phyloP scores from a whole-genome alignment of 2,329 filamentous ascomycete species.

The Pseudogymnoascus sp. region DNA sequence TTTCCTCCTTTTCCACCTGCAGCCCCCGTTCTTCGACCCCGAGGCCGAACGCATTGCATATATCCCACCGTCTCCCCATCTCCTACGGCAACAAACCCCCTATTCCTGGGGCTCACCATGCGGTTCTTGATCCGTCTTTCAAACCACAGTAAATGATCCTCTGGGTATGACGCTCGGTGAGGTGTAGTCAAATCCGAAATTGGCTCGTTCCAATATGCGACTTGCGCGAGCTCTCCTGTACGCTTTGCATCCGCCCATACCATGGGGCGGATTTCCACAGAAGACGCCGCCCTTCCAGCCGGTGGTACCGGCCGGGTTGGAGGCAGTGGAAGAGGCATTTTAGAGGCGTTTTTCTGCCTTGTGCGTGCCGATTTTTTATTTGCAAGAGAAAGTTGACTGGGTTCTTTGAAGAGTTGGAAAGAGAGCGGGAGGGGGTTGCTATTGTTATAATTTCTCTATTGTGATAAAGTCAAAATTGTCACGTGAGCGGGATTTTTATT shows the following conservation, averaged over 20 bases:
- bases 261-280: not conserved
- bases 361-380: not conserved
- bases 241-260: not conserved
- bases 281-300: not conserved
- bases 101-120: constrained; percentile 16
- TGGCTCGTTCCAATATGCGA: constrained; percentile 17
- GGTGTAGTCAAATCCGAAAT: constrained; percentile 20
- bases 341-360: not conserved
- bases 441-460: not conserved
- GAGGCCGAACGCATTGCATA: constrained; percentile 17
- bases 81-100: constrained; percentile 18
- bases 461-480: not conserved
- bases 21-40: constrained; percentile 21
- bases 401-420: not conserved
- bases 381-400: not conserved
- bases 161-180: constrained; percentile 13
- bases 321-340: not conserved
- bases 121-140: constrained; percentile 15
- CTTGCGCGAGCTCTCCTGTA: constrained; percentile 15
- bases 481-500: not conserved
- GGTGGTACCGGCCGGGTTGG: not conserved
- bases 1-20: constrained; percentile 12
- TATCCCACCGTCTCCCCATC: constrained; percentile 18
- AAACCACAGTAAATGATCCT: constrained; percentile 12
- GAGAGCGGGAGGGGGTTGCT: not conserved